These are phyloP conservation scores for Saitozyma podzolica DNA, from an alignment of 768 basidiomycete genomes.

Conservation along the genomic window DNA sequence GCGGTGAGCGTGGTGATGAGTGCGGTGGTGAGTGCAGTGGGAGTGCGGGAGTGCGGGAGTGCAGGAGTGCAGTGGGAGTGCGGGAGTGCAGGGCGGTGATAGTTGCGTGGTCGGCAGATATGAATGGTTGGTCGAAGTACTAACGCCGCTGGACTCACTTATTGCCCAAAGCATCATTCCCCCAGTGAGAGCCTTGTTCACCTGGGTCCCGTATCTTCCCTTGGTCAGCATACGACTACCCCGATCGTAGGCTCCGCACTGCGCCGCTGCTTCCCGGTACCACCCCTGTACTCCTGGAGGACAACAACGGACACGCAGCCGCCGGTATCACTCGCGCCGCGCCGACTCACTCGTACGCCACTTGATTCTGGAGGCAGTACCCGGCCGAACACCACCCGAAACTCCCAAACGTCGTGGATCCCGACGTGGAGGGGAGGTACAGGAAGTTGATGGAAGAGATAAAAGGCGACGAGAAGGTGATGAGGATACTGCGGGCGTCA, in stretches of 20 bases:
- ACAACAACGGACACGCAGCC: neutral
- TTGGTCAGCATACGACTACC: neutral
- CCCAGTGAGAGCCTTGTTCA: conserved; percentile 43
- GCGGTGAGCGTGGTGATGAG: too few species aligned
- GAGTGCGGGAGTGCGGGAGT: too few species aligned
- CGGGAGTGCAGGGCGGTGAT: too few species aligned
- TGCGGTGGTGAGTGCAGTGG: too few species aligned
- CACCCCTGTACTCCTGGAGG: too few species aligned
- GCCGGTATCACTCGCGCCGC: neutral
- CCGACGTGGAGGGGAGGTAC: conserved; percentile 16
- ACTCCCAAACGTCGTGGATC: conserved; percentile 39
- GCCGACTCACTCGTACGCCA: conserved; percentile 47
- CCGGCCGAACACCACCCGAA: conserved; percentile 48
- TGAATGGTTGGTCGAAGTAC: neutral
- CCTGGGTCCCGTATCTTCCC: conserved; percentile 41
- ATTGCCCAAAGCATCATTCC: conserved; percentile 51
- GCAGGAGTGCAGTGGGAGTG: too few species aligned
- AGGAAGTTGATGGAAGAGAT: conserved; percentile 49
- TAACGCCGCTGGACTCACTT: conserved; percentile 8
- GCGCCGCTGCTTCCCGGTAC: too few species aligned
- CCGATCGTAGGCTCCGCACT: too few species aligned
- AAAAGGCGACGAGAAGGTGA: conserved; percentile 52
- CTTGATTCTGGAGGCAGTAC: conserved; percentile 37
- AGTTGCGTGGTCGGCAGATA: too few species aligned
- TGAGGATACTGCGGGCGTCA: conserved; percentile 36